These are phyloP conservation scores for Taiozyma onychis DNA, from an alignment of 1,139 yeast genomes.

Conservation along the genomic window DNA sequence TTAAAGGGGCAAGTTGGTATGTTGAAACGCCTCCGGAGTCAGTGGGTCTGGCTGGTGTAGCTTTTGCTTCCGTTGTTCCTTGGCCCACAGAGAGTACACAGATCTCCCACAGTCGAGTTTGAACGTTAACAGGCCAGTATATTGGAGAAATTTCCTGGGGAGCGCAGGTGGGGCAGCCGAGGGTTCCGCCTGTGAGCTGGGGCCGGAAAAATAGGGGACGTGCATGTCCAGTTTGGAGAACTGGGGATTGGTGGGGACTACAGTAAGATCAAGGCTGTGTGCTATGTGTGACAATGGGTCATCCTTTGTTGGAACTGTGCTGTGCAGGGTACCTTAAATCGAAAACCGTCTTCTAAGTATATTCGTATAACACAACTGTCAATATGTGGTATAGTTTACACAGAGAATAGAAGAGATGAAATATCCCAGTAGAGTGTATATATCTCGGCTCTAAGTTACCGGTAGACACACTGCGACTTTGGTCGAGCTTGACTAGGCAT, in stretches of 20 bases:
- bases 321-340: too few relatives aligned
- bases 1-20: neutral
- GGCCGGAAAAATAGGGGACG: neutral
- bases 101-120: neutral
- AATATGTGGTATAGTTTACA: neutral
- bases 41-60: neutral
- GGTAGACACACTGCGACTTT: too few relatives aligned
- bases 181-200: neutral
- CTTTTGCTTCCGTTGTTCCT: neutral
- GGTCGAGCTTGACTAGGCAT: too few relatives aligned
- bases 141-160: neutral
- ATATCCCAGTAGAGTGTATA: too few relatives aligned
- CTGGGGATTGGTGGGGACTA: neutral
- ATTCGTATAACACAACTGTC: neutral
- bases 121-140: neutral
- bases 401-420: too few relatives aligned
- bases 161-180: neutral
- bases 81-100: neutral
- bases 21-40: neutral
- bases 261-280: neutral
- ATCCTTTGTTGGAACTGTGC: too few relatives aligned
- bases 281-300: too few relatives aligned
- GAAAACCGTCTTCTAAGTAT: neutral
- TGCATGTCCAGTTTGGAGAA: neutral
- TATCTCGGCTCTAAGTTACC: too few relatives aligned